These are phyloP conservation scores for Phytophthora cactorum DNA, from an alignment of 352 stramenopile genomes.

Conservation along the genomic window DNA sequence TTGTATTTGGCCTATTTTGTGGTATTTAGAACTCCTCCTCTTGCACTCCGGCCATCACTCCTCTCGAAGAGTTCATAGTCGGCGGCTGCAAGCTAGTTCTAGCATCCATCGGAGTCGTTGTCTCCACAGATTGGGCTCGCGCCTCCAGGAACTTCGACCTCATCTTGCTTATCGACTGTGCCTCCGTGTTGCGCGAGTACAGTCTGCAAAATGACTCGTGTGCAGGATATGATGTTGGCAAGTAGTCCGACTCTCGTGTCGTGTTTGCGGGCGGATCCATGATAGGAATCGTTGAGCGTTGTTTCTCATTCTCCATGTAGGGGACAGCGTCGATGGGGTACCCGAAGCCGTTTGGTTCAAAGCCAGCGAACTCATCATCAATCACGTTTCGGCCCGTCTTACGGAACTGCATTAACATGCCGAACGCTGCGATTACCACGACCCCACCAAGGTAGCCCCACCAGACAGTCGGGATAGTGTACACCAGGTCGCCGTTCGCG, in stretches of 20 bases:
- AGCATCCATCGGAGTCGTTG: constrained; percentile 17
- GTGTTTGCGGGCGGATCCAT: constrained; percentile 20
- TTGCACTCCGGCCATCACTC: neutral
- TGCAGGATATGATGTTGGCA: constrained; percentile 19
- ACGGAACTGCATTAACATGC: constrained; percentile 40
- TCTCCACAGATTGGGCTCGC: constrained; percentile 20
- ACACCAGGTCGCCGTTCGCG: constrained; percentile 31
- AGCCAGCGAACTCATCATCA: constrained; percentile 29
- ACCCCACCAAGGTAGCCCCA: constrained; percentile 50
- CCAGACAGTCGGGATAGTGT: constrained; percentile 42
- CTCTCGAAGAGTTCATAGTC: constrained; percentile 8
- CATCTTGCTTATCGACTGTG: constrained; percentile 29
- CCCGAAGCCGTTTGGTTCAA: constrained; percentile 24
- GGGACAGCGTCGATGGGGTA: constrained; percentile 24
- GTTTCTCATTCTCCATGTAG: constrained; percentile 33
- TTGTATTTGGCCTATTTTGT: neutral
- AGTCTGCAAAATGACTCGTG: constrained; percentile 37
- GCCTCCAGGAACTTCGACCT: constrained; percentile 28
- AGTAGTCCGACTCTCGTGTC: constrained; percentile 24
- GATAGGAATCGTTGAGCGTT: constrained; percentile 11
- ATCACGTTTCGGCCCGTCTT: constrained; percentile 28
- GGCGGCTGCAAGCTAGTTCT: constrained; percentile 14
- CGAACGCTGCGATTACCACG: constrained; percentile 38
- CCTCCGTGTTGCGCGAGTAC: constrained; percentile 38
- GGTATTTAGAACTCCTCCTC: constrained; percentile 25